Base-by-base conservation (phyloP, 2,329 filamentous ascomycete species). In the Cladosporium sp. region DNA sequence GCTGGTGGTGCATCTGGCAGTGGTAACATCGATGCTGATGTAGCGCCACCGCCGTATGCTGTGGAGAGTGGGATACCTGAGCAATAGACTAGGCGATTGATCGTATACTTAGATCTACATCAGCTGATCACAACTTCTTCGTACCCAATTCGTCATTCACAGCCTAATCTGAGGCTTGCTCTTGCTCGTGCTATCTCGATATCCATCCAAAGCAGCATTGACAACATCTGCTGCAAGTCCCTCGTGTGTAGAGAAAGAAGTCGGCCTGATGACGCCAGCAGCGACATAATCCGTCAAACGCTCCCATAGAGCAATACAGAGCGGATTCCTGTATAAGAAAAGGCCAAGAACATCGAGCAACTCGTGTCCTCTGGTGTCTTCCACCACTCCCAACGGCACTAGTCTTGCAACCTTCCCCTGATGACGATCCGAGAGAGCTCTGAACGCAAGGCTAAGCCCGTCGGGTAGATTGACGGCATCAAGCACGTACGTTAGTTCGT, bases 1-100 rank as follows among this genome's bases (percentile, higher is more conserved):
- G 61, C 59, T 35, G 61, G 60, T 19, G 58, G 34, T 35, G 45
- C 25, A 5, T 8, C 15, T 22, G 45, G 7, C 19, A 25, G 28
- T 13, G 15, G n/a, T 48, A 25, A 17, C 19, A 35, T 17, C 8
- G n/a, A n/a, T 39, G 35, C 2, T 9, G 20, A 20, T 8, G 32
- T 35, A 7, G 35, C 49, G 34, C 49, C 49, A 8, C 48, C 48
- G 28, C 25, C 25, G 4, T 32, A 32, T 10, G 3, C 28, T 7
- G 28, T 32, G 8, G 28, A 4, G 3, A n/a, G n/a, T n/a, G n/a
- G n/a, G n/a, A n/a, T n/a, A n/a, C n/a, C n/a, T n/a, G n/a, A n/a
- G n/a, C n/a, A n/a, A n/a, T n/a, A n/a, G n/a, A n/a, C n/a, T n/a
- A n/a, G n/a, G n/a, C n/a, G n/a, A n/a, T n/a, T n/a, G n/a, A n/a